Evolutionary conservation across 2,329 filamentous ascomycete genomes (phyloP), one percentile per base, ranked within the genome.

Genomic region (Pseudocercospora eumusae): DNA sequence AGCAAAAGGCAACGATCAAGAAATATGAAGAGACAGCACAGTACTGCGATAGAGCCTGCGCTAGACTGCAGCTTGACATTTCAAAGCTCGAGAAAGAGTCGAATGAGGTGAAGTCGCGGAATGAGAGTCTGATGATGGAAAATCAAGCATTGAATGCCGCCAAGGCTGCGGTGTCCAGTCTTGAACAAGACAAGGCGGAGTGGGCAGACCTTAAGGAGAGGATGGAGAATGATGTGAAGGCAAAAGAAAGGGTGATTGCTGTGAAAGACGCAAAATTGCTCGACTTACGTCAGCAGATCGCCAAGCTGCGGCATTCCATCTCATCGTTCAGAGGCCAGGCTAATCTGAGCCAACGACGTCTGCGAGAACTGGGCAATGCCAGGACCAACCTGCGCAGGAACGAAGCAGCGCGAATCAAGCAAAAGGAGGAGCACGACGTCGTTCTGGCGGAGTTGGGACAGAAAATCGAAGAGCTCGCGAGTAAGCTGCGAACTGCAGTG

Each of bases 11-110:
- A 13, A 15, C 9, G 11, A 23, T 47, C 21, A 23, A 15, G 25
- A 11, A 54, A 27, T 54, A 54, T 18, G 50, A 54, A 33, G 50
- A 54, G 23, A 27, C 50, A 21, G 50, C 50, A 20, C 25, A 13
- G 20, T 20, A 54, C 18, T 54, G 50, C 18, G 50, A 54, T n/a
- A n/a, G n/a, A n/a, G n/a, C n/a, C n/a, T n/a, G n/a, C n/a, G n/a
- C n/a, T 20, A 28, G 50, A 20, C 31, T 54, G 11, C 50, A 54
- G 31, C 25, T 28, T 23, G 50, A 54, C 13, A 54, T 54, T 13
- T 33, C n/a, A 10, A 18, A 20, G 9, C 50, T 54, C n/a, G 18
- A 11, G 13, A 36, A 15, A 4, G 25, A 54, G 27, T 13, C 28
- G 25, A 28, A 54, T 20, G 50, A 36, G 13, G 10, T 47, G 7